A percentile compares a stretch with the other conserved stretches of the same genome.
Conservation (phyloP, 495 filamentous ascomycete species). For the Staphylotrichum longicolle region DNA sequence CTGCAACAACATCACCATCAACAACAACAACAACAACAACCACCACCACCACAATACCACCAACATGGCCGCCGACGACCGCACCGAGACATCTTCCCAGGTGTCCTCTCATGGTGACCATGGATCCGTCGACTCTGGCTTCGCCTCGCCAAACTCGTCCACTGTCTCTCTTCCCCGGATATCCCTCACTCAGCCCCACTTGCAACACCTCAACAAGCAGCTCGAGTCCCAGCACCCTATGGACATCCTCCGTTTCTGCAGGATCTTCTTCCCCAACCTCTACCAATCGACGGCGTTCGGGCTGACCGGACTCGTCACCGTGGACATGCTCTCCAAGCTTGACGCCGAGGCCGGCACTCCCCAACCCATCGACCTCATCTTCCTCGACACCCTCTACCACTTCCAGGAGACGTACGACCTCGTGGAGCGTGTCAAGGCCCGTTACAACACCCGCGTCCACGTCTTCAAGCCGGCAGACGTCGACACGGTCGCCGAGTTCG, state of each 20-base stretch:
- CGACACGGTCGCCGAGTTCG: conserved; percentile 71
- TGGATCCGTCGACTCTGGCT: conserved; percentile 75
- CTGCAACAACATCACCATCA: too few relatives aligned
- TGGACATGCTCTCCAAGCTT: conserved; percentile 93
- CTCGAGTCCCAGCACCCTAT: conserved; percentile 70
- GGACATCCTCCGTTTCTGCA: conserved; percentile 91
- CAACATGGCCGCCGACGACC: conserved; percentile 35
- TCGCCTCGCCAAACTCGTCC: conserved; percentile 70
- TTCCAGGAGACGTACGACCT: conserved; percentile 86
- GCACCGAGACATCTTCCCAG: conserved; percentile 31
- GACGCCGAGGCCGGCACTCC: conserved; percentile 62
- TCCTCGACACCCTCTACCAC: conserved; percentile 95
- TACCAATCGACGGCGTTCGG: conserved; percentile 98
- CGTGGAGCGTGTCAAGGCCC: conserved; percentile 69
- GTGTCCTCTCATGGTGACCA: conserved; percentile 39
- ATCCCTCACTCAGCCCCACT: conserved; percentile 82
- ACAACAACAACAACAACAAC: neutral
- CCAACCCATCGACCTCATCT: conserved; percentile 79
- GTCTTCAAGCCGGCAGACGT: conserved; percentile 79
- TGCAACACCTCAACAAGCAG: conserved; percentile 85
- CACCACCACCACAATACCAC: too few relatives aligned
- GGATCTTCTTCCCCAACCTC: conserved; percentile 82
- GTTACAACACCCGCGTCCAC: conserved; percentile 78
- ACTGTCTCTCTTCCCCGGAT: conserved; percentile 48
- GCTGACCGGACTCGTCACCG: conserved; percentile 84